phyloP scores from a whole-genome alignment of 495 filamentous ascomycete species.

The Copromyces sp. region DNA sequence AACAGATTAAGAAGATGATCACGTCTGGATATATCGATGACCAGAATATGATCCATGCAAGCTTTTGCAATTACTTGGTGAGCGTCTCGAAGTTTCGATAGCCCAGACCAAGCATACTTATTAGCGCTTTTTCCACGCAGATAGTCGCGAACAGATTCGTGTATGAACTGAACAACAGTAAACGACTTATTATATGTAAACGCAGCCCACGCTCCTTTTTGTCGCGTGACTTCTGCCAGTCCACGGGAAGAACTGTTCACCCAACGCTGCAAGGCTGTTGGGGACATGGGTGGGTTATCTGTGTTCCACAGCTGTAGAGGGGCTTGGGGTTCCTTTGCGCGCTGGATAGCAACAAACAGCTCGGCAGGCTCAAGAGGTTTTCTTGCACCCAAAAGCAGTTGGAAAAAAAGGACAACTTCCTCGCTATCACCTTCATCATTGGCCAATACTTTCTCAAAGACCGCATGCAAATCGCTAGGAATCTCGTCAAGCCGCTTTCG shows the following conservation, averaged over 20 bases:
- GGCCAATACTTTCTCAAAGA: constrained; percentile 24
- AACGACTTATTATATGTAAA: too few relatives aligned
- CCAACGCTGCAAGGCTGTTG: constrained; percentile 8
- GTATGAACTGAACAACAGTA: constrained; percentile 23
- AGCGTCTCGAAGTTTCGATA: background rate
- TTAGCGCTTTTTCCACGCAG: background rate
- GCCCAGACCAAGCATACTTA: background rate
- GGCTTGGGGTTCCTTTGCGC: constrained; percentile 5
- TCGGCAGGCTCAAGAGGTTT: constrained; percentile 18
- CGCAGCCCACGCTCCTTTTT: too few relatives aligned
- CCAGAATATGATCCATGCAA: background rate
- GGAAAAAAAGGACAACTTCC: constrained; percentile 19
- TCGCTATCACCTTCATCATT: constrained; percentile 18
- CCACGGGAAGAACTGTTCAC: constrained; percentile 22
- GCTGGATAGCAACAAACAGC: constrained; percentile 24
- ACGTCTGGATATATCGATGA: too few relatives aligned
- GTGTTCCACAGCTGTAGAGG: background rate
- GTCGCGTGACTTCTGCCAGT: constrained; percentile 16
- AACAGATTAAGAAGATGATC: too few relatives aligned
- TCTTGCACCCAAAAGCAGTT: constrained; percentile 24
- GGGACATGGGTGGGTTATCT: background rate
- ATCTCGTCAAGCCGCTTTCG: constrained; percentile 16
- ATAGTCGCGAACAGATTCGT: constrained; percentile 29
- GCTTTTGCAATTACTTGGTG: background rate
- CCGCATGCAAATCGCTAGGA: constrained; percentile 13